Conservation (phyloP, 352 stramenopile species). For the Phytopythium montanum region DNA sequence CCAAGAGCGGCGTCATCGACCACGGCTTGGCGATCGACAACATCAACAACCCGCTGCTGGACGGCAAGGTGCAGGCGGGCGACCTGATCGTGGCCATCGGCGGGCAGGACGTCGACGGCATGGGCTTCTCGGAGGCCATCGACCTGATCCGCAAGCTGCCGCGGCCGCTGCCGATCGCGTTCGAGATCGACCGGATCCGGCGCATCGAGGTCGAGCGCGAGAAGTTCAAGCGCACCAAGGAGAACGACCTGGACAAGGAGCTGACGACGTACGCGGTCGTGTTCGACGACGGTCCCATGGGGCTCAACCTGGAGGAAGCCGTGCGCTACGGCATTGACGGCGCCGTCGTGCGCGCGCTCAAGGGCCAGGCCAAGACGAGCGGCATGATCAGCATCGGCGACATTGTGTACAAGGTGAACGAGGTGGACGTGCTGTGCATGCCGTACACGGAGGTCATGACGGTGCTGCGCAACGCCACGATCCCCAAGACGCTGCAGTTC, state of each 20-base stretch:
- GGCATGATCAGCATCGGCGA: constrained; percentile 81
- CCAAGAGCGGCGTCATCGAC: constrained; percentile 75
- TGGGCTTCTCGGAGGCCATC: constrained; percentile 81
- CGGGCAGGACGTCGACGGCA: constrained; percentile 65
- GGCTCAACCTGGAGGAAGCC: constrained; percentile 81
- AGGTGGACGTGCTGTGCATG: constrained; percentile 80
- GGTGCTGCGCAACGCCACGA: constrained; percentile 57
- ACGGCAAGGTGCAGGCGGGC: constrained; percentile 77
- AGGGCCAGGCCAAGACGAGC: constrained; percentile 79
- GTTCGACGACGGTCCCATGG: constrained; percentile 84
- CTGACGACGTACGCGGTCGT: constrained; percentile 83
- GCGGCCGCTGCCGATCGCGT: constrained; percentile 72
- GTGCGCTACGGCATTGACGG: constrained; percentile 81
- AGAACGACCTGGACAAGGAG: constrained; percentile 65
- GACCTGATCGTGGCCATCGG: constrained; percentile 86
- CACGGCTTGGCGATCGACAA: constrained; percentile 85
- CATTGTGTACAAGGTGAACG: constrained; percentile 88
- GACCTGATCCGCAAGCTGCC: constrained; percentile 84
- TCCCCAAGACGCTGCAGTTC: constrained; percentile 80
- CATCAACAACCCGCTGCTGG: constrained; percentile 82
- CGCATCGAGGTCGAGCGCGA: constrained; percentile 51
- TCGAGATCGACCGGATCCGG: constrained; percentile 70
- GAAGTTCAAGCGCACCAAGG: constrained; percentile 50
- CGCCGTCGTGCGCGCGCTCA: constrained; percentile 74
- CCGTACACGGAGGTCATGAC: constrained; percentile 85